Evolutionary conservation across 192 early-diverging fungal species (phyloP), one percentile per base, ranked within the genome.

Genomic region (Coemansia biformis): DNA sequence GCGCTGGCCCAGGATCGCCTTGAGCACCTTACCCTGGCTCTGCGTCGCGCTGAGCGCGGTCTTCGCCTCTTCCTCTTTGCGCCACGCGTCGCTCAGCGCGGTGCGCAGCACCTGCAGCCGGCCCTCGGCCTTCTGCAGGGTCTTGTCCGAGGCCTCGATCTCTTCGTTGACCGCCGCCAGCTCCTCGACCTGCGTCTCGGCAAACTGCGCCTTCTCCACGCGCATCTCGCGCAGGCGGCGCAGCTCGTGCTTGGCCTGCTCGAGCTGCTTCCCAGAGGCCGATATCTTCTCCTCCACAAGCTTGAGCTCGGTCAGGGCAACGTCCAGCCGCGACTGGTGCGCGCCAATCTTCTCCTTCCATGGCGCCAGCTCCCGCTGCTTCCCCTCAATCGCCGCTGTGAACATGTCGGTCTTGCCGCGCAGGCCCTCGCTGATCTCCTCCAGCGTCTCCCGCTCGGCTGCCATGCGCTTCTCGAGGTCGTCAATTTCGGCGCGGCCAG

Each of bases 331-430:
- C 22, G 84, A 79, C 59, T 87, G 80, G 43, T 82, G 82, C 22
- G 52, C 81, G 39, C 84, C 84, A 54, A 92, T 82, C 62, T 84
- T 86, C 49, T 93, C 90, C 34, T 75, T 76, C 88, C 88, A 93
- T 1, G 94, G 96, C 5, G 82, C 83, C 15, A 96, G 67, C 48
- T 89, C 81, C 19, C 79, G 79, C 62, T 99, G 89, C 51, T 89
- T 81, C 40, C 85, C 74, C 55, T 90, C 89, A 16, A 99, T 92
- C 35, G 89, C 63, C 21, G 72, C 60, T 34, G 89, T 82, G 53
- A 87, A 86, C n/a, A 46, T 77, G 28, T 89, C 82, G 0, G 96
- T 96, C 62, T 97, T 98, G 31, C 86, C 89, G 74, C 82, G 80
- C 40, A 98, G 69, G 32, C 83, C 77, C 54, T 85, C 78, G 29